A percentile compares a stretch with the other conserved stretches of the same genome.
Evolutionary conservation across 2,329 filamentous ascomycete genomes (phyloP).

Genomic region (Polytolypa hystricis): DNA sequence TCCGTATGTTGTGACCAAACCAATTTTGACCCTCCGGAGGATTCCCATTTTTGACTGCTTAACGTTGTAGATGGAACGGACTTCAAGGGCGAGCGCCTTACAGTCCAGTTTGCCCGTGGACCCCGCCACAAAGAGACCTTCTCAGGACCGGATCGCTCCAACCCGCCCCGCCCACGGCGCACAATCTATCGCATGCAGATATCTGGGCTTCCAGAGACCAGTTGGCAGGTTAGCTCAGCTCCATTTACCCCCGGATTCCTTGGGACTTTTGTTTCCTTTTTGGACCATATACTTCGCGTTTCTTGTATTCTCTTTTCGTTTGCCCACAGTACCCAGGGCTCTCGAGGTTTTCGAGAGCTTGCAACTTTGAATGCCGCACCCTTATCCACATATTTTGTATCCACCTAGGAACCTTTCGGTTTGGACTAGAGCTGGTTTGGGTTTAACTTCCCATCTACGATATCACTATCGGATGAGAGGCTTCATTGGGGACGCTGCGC

Average conservation of each 20-base stretch:
- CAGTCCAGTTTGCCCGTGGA: conserved; percentile 95
- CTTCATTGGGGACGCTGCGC: too few species aligned
- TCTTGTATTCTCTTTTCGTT: too few species aligned
- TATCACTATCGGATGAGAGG: too few species aligned
- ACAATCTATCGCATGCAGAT: conserved; percentile 97
- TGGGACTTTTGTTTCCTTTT: too few species aligned
- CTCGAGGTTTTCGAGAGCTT: too few species aligned
- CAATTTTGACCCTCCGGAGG: conserved; percentile 6
- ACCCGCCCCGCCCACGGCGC: conserved; percentile 70
- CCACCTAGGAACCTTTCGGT: too few species aligned
- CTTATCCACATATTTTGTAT: too few species aligned
- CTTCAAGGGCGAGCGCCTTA: conserved; percentile 95
- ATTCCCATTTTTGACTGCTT: conserved; percentile 3
- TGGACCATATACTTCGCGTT: too few species aligned
- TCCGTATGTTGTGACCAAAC: conserved; percentile 36
- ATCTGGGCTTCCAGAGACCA: conserved; percentile 95
- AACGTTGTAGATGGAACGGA: conserved; percentile 70
- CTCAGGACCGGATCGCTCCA: conserved; percentile 51
- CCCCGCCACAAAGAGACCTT: conserved; percentile 59
- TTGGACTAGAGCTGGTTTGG: too few species aligned
- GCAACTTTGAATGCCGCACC: too few species aligned
- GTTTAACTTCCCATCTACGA: too few species aligned
- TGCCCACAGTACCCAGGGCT: too few species aligned
- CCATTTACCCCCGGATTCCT: conserved; percentile 21
- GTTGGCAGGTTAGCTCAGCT: conserved; percentile 88